Base-by-base conservation (phyloP, 1,284 basidiomycete genomes). In the Rhodotorula sp. region DNA sequence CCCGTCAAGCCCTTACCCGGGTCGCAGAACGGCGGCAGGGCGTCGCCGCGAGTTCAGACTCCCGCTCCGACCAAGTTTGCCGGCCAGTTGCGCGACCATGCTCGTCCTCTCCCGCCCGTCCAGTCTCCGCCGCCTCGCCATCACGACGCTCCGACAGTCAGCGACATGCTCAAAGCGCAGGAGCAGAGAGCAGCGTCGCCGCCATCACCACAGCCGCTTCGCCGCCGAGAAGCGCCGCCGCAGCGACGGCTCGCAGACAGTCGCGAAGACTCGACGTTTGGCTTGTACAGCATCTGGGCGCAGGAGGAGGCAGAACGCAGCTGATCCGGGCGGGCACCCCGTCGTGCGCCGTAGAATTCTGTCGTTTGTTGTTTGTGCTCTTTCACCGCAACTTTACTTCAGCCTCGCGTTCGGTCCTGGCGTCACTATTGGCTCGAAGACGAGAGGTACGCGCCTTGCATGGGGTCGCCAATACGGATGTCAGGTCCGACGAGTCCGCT, bases 31-130 rank as follows among this genome's bases (percentile, higher is more conserved):
- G 46, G n/a, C 71, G 5, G 63, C 70, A 2, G 61, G 63, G 48
- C 63, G 67, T 39, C 60, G 43, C 60, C 59, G 26, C 67, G 34
- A 23, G n/a, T 46, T 20, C 68, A 54, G 20, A 56, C 69, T 2
- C 67, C 69, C 12, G 64, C 65, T 34, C 57, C 57, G 12, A 68
- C 69, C 60, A 78, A 78, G 46, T 74, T 74, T 56, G 74, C 67
- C 15, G 52, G 58, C 14, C 73, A 76, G 12, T 58, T 76, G 7
- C 69, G 75, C n/a, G 48, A 69, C 46, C 57, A 47, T 14, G 34
- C 57, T 8, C 64, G 68, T 16, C 39, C 56, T 5, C 43, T 60
- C 23, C 39, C 61, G 49, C 68, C 68, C 23, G 23, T 6, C n/a
- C 31, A 64, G 31, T 15, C 58, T 0, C 14, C n/a, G 15, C 34